Percentiles rank a stretch among this genome's conserved stretches.
These are phyloP conservation scores for Geotrichum siamense DNA, from an alignment of 1,139 yeast species.

Conservation along the genomic window DNA sequence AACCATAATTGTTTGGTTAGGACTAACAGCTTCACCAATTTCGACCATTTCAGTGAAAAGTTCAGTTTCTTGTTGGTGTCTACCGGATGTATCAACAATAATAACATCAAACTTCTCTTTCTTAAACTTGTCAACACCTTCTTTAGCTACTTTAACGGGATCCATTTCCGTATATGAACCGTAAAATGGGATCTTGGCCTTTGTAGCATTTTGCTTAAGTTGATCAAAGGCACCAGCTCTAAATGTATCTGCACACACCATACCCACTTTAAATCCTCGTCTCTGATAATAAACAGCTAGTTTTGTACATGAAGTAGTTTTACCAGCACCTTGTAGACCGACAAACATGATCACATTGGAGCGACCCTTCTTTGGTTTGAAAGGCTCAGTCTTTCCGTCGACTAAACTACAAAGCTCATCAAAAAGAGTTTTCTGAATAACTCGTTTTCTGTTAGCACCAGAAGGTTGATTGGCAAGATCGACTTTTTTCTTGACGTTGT, in stretches of 20 bases:
- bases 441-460: constrained; percentile 55
- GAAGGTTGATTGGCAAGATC: constrained; percentile 47
- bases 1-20: constrained; percentile 95
- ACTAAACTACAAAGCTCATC: constrained; percentile 86
- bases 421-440: constrained; percentile 85
- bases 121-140: constrained; percentile 88
- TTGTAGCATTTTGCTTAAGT: constrained; percentile 92
- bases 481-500: constrained; percentile 55
- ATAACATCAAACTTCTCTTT: constrained; percentile 88
- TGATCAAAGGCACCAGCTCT: constrained; percentile 99
- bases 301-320: constrained; percentile 95
- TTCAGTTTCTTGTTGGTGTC: constrained; percentile 92
- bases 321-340: constrained; percentile 98
- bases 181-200: constrained; percentile 87
- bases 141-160: constrained; percentile 85
- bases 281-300: constrained; percentile 90
- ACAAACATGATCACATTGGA: constrained; percentile 87
- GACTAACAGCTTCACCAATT: constrained; percentile 76
- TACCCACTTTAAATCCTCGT: constrained; percentile 88
- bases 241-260: constrained; percentile 98
- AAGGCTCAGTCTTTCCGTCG: constrained; percentile 55
- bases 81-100: constrained; percentile 95
- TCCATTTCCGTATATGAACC: constrained; percentile 95
- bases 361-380: constrained; percentile 77
- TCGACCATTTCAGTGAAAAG: constrained; percentile 93